phyloP scores from a whole-genome alignment of 2,329 filamentous ascomycete genomes.

The Teratosphaeria nubilosa region DNA sequence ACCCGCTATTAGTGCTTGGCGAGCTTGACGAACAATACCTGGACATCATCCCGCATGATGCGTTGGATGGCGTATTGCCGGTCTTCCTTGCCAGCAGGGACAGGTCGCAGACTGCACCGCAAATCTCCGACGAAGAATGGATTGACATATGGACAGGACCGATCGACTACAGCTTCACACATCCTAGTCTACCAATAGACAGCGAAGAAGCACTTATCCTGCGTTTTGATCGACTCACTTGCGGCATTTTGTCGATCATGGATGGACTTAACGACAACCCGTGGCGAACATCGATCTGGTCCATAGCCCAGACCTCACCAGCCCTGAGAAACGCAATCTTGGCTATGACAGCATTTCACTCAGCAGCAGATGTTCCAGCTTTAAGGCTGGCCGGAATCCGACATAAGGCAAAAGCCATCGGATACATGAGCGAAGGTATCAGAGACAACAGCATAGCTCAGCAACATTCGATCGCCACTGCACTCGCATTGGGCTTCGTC shows the following conservation, averaged over 20 bases:
- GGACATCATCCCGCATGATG: conserved; percentile 3
- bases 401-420: conserved; percentile 57
- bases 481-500: conserved; percentile 56
- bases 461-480: conserved; percentile 60
- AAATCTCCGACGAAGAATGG: not conserved
- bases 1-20: conserved; percentile 10
- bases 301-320: conserved; percentile 52
- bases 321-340: conserved; percentile 59
- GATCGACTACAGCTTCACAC: conserved; percentile 17
- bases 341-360: conserved; percentile 61
- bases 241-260: conserved; percentile 60
- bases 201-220: conserved; percentile 52
- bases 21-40: conserved; percentile 8
- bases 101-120: not conserved
- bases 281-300: conserved; percentile 62
- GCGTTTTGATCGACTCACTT: conserved; percentile 56
- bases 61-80: not conserved
- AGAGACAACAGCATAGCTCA: conserved; percentile 47
- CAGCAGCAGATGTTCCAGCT: conserved; percentile 46
- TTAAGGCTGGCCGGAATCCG: conserved; percentile 55
- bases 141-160: conserved; percentile 5
- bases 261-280: conserved; percentile 60
- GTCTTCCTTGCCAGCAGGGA: not conserved
- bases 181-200: conserved; percentile 21
- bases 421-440: conserved; percentile 49